phyloP scores from a whole-genome alignment of 2,329 filamentous ascomycete species.

The Amesomyces nigricolor region DNA sequence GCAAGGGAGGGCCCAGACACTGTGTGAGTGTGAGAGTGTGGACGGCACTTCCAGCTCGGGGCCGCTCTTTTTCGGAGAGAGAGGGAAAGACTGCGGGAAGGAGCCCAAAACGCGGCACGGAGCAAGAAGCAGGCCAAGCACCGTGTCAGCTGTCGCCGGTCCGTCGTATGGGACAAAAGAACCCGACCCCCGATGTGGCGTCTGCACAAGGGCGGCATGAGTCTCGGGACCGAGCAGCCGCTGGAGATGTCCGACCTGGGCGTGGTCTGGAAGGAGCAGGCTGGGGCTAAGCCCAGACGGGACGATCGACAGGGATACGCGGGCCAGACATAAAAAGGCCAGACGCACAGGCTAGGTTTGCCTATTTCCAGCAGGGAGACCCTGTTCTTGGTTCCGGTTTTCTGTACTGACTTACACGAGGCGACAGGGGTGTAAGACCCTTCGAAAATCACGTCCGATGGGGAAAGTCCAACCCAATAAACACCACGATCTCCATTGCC shows the following conservation, averaged over 20 bases:
- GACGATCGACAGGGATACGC: slow-evolving; percentile 8
- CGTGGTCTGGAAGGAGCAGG: background rate
- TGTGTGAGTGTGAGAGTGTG: no score
- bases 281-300: slow-evolving; percentile 3
- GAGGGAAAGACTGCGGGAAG: no score
- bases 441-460: slow-evolving; percentile 24
- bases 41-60: no score
- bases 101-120: background rate
- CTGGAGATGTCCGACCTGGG: background rate
- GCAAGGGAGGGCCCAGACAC: no score
- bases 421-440: slow-evolving; percentile 3
- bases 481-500: slow-evolving; percentile 13
- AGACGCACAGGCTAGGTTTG: background rate
- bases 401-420: slow-evolving; percentile 16
- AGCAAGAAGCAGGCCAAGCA: background rate
- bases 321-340: slow-evolving; percentile 6
- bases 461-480: slow-evolving; percentile 25
- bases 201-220: background rate
- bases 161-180: background rate
- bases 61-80: background rate
- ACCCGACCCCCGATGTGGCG: background rate
- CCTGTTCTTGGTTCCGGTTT: background rate
- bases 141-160: slow-evolving; percentile 1
- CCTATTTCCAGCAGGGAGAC: background rate
- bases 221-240: slow-evolving; percentile 8